A percentile compares a stretch with the other conserved stretches of the same genome.
phyloP scores from a whole-genome alignment of 192 early-diverging fungal species.

The Glomus cerebriforme region DNA sequence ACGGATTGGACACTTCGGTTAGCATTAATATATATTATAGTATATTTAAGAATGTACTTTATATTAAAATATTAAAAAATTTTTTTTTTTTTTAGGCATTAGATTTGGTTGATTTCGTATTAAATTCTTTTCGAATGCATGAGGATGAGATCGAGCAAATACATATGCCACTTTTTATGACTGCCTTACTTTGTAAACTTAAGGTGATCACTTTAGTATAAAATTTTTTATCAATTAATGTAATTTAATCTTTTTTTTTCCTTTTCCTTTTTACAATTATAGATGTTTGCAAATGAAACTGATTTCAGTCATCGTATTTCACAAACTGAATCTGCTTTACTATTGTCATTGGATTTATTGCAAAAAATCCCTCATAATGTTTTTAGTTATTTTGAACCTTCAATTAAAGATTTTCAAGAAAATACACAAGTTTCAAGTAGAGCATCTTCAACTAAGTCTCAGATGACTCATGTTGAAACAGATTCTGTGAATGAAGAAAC shows the following conservation, averaged over 20 bases:
- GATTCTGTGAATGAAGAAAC: conserved; percentile 42
- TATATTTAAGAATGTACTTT: background rate
- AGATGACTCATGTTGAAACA: conserved; percentile 30
- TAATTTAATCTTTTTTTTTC: background rate
- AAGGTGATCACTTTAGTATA: conserved; percentile 39
- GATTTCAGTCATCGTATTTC: conserved; percentile 26
- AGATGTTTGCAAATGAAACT: conserved; percentile 23
- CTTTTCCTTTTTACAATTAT: background rate
- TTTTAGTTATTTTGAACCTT: conserved; percentile 30
- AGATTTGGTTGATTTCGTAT: conserved; percentile 70
- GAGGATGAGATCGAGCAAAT: conserved; percentile 83
- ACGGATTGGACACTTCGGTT: conserved; percentile 36
- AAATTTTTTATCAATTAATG: background rate
- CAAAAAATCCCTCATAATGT: conserved; percentile 38
- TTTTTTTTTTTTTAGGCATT: conserved; percentile 43
- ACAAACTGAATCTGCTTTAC: conserved; percentile 37
- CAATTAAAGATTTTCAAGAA: background rate
- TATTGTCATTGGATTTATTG: conserved; percentile 38
- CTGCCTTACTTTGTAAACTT: conserved; percentile 55
- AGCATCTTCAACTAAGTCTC: conserved; percentile 34
- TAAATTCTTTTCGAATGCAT: conserved; percentile 71
- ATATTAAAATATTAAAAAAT: conserved; percentile 14
- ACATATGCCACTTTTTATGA: conserved; percentile 79
- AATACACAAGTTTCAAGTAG: conserved; percentile 30
- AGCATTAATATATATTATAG: conserved; percentile 5